These are phyloP conservation scores for Balakata baccata DNA, from an alignment of 345 rosid genomes.

Conservation along the genomic window DNA sequence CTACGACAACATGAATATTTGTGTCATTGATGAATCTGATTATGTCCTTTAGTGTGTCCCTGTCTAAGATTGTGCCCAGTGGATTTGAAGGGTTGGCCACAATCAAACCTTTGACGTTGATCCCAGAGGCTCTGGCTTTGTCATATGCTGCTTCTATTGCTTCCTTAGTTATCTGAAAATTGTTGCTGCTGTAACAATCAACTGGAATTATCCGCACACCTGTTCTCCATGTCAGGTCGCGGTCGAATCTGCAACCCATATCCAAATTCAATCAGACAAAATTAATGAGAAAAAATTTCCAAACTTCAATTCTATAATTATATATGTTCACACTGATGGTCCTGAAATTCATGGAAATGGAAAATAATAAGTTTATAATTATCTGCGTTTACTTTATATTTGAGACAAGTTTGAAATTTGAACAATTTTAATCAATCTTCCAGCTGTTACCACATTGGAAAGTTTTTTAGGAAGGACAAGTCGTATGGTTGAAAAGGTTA, in stretches of 20 bases:
- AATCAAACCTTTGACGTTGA: constrained; percentile 68
- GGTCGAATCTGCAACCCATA: constrained; percentile 52
- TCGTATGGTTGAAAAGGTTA: background rate
- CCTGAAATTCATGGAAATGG: background rate
- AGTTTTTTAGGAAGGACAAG: background rate
- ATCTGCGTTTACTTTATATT: too few species aligned
- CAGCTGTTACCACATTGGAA: background rate
- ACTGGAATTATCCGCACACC: constrained; percentile 62
- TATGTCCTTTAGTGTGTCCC: constrained; percentile 41
- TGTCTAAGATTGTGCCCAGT: constrained; percentile 59
- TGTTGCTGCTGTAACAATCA: constrained; percentile 60
- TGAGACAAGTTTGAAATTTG: background rate
- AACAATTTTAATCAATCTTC: background rate
- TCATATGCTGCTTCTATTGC: constrained; percentile 58
- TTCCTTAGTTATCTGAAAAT: constrained; percentile 48
- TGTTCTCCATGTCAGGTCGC: constrained; percentile 86
- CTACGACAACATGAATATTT: constrained; percentile 71
- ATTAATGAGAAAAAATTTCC: background rate
- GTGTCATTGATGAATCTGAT: constrained; percentile 48
- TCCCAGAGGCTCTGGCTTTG: constrained; percentile 41
- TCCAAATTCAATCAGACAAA: background rate
- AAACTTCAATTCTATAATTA: too few species aligned
- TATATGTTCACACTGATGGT: background rate
- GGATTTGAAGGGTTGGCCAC: constrained; percentile 88
- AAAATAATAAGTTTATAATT: too few species aligned